phyloP scores from a whole-genome alignment of 1,139 yeast species.

The Lodderomyces parapsilosis region DNA sequence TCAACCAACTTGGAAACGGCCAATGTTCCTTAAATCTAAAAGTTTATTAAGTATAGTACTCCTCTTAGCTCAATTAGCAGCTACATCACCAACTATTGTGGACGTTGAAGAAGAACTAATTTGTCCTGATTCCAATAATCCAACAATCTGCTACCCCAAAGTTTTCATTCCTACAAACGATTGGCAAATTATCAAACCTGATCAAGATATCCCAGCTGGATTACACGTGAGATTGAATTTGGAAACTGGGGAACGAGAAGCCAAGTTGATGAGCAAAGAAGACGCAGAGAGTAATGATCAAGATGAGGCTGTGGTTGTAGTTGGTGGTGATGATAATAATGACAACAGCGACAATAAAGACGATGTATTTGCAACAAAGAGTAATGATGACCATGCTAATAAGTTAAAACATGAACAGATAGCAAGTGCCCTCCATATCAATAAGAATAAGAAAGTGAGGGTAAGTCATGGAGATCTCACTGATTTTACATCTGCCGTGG shows the following conservation, averaged over 20 bases:
- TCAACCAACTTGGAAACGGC: no score
- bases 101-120: conserved; percentile 17
- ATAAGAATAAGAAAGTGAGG: conserved; percentile 11
- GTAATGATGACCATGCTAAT: no score
- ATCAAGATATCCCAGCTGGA: conserved; percentile 76
- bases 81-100: conserved; percentile 8
- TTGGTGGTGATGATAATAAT: conserved; percentile 10
- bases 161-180: conserved; percentile 58
- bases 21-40: background rate
- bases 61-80: background rate
- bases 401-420: conserved; percentile 9
- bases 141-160: conserved; percentile 60
- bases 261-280: conserved; percentile 50
- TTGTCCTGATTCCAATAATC: conserved; percentile 29
- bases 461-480: conserved; percentile 22
- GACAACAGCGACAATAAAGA: background rate
- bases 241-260: conserved; percentile 67
- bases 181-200: conserved; percentile 69
- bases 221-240: conserved; percentile 70
- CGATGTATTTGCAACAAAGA: no score
- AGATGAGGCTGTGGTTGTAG: conserved; percentile 16
- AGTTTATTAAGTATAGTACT: background rate
- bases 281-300: conserved; percentile 9
- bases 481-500: conserved; percentile 28
- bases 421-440: background rate